Evolutionary conservation across 163 green algal genomes (phyloP), one percentile per base, ranked within the genome.

Genomic region (Chlorella variabilis): DNA sequence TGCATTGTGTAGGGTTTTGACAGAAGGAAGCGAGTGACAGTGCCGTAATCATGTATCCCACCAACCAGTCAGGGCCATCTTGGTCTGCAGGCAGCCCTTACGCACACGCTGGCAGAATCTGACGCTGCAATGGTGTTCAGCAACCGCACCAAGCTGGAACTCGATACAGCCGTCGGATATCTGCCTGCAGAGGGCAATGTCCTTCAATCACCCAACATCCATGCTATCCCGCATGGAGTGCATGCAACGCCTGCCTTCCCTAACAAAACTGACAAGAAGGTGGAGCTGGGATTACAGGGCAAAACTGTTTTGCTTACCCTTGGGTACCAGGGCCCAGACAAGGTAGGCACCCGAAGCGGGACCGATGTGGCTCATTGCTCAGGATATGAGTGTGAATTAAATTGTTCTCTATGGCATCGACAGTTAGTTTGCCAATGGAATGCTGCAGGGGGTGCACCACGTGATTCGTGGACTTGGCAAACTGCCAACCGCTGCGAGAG

Each of bases 71-170:
- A n/a, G n/a, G n/a, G n/a, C n/a, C n/a, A n/a, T n/a, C n/a, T n/a
- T n/a, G n/a, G n/a, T n/a, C n/a, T 56, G 9, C 71, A 78, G 71
- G 41, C 45, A 15, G 66, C 41, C 8, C 9, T 65, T 5, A 29
- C 54, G 71, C 71, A 78, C 54, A 51, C 45, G n/a, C 38, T 78
- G 33, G 71, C 71, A 6, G 71, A 78, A 9, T 63, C 38, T 21
- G 38, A 65, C 6, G 39, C 39, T 78, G 71, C 71, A 33, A 17
- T 78, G 6, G 71, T 78, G 15, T 63, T 78, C 21, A 78, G 71
- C n/a, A 15, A 78, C 4, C 71, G 71, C 9, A 9, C 71, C 8
- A 63, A 15, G 18, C 71, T 78, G 11, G 38, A 78, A 9, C 34
- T 78, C 4, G 71, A 78, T 17, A 78, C 71, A 31, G 71, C 36